Evolutionary conservation across 805 yeast genomes (phyloP).

Genomic region (Kluyveromyces siamensis): DNA sequence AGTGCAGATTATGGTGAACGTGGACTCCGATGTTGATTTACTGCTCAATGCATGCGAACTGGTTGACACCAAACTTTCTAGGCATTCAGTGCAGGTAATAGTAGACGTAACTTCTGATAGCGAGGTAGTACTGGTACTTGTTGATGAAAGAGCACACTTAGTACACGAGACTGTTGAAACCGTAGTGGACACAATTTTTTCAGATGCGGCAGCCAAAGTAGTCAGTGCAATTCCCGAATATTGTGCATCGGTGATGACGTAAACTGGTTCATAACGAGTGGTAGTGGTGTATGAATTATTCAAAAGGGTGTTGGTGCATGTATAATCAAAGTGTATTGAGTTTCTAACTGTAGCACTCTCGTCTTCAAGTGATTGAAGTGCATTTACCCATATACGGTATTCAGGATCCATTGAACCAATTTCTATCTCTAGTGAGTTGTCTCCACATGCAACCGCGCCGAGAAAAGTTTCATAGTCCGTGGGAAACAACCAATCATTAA

Average conservation of each 20-base stretch:
- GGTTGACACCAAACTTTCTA: background rate
- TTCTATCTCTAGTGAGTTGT: conserved; percentile 12
- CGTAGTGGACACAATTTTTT: background rate
- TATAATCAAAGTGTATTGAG: conserved; percentile 11
- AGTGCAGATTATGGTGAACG: background rate
- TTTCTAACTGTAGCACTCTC: conserved; percentile 17
- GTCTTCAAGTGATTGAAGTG: conserved; percentile 20
- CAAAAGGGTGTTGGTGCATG: conserved; percentile 24
- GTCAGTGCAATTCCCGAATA: conserved; percentile 5
- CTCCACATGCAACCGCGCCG: conserved; percentile 18
- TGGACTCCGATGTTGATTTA: background rate
- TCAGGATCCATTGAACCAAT: conserved; percentile 19
- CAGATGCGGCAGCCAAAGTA: background rate
- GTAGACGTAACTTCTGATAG: background rate
- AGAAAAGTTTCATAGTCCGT: conserved; percentile 8
- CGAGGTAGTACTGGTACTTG: background rate
- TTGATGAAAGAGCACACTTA: background rate
- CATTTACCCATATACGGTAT: conserved; percentile 26
- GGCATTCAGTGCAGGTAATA: background rate
- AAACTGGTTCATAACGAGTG: conserved; percentile 5
- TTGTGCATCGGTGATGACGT: conserved; percentile 5
- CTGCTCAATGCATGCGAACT: background rate
- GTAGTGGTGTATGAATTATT: conserved; percentile 15
- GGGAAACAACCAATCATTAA: conserved; percentile 31
- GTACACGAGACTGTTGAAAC: background rate